Evolutionary conservation across 176 grass and related monocot genomes (phyloP).

Genomic region (Puya raimondii): DNA sequence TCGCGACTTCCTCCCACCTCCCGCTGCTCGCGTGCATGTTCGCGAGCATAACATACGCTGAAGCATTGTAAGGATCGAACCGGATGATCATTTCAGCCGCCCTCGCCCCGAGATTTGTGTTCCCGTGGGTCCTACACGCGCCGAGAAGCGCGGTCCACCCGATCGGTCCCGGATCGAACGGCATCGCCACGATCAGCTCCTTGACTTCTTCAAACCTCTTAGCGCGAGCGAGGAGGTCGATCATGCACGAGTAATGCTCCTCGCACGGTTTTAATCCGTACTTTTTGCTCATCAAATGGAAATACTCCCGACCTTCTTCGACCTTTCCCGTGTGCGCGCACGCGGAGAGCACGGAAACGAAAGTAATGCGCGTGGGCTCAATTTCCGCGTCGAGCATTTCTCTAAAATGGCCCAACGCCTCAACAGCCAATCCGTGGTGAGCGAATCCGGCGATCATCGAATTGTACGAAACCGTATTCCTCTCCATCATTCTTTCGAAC

Average conservation of each 20-base stretch:
- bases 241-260: slow-evolving; percentile 45
- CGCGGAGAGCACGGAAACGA: slow-evolving; percentile 37
- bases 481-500: slow-evolving; percentile 29
- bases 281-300: slow-evolving; percentile 31
- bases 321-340: slow-evolving; percentile 35
- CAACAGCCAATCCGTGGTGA: slow-evolving; percentile 30
- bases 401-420: slow-evolving; percentile 28
- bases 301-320: slow-evolving; percentile 26
- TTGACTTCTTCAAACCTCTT: slow-evolving; percentile 32
- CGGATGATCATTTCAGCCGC: slow-evolving; percentile 30
- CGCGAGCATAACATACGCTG: slow-evolving; percentile 29
- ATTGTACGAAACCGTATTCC: slow-evolving; percentile 35
- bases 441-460: slow-evolving; percentile 35
- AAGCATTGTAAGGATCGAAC: slow-evolving; percentile 25
- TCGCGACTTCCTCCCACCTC: slow-evolving; percentile 33
- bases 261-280: slow-evolving; percentile 26
- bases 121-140: slow-evolving; percentile 36
- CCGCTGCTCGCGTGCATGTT: slow-evolving; percentile 40
- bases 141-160: slow-evolving; percentile 39
- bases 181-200: slow-evolving; percentile 27
- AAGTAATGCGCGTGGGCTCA: slow-evolving; percentile 26
- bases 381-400: slow-evolving; percentile 24
- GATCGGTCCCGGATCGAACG: slow-evolving; percentile 23
- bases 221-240: slow-evolving; percentile 32
- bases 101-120: slow-evolving; percentile 26